Base-by-base conservation (phyloP, 257 asterid genomes). In the Solanum okadae region DNA sequence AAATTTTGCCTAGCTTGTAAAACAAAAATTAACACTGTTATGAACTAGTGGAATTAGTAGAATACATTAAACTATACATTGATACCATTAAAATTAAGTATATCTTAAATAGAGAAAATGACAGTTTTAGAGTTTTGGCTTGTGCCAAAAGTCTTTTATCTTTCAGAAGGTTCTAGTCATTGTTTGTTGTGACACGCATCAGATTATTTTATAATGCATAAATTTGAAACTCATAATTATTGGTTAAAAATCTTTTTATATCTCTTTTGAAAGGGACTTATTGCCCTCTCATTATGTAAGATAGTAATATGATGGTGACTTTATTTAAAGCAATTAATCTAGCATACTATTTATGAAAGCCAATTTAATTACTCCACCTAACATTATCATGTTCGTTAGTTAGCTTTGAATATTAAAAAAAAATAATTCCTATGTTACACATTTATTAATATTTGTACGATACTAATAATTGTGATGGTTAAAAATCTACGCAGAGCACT, bases 401-500 rank as follows among this genome's bases (percentile, higher is more conserved):
- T 31, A 20, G 27, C 68, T 18, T 29, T 46, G 18, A 46, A 46
- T 29, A 29, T 13, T 10, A 4, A 16, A 78, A 16, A 61, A 81
- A 16, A 61, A 4, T 46, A 0, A 81, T 5, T 46, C 68, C 29
- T 27, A 27, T 77, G 1, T 15, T 34, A 72, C 59, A 38, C 25
- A 11, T 76, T 23, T 71, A 0, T 67, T 5, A 61, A 61, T 61
- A 37, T 25, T 23, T 1, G 8, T 27, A 38, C 6, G 8, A 25
- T 14, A 5, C 31, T 82, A 82, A 82, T 25, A 52, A 31, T 82
- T 82, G 20, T 82, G 0, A 82, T 49, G 70, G 18, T 49, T 29
- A 82, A 49, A 82, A 10, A 82, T 46, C 9, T 46, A 35, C 38
- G 49, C 88, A 91, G 92, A 52, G 31, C 40, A 76, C 90, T 1